phyloP scores from a whole-genome alignment of 352 stramenopile species.

The Globisporangium irregulare region DNA sequence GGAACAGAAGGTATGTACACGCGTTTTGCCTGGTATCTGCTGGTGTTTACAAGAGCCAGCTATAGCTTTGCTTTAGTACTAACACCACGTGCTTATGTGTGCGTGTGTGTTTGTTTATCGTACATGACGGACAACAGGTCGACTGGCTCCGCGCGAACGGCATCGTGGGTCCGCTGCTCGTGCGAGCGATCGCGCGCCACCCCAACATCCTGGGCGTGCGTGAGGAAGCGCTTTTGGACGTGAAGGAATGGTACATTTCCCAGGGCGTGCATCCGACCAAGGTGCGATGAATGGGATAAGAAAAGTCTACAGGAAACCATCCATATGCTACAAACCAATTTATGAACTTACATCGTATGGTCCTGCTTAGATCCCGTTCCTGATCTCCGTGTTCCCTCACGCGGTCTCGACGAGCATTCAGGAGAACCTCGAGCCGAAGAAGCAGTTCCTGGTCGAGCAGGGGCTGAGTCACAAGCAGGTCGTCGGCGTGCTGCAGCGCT shows the following conservation, averaged over 20 bases:
- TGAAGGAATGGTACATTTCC: slow-evolving; percentile 38
- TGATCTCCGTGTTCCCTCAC: slow-evolving; percentile 50
- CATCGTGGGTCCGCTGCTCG: slow-evolving; percentile 28
- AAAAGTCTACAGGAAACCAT: neutral
- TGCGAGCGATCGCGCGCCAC: slow-evolving; percentile 31
- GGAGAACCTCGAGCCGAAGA: slow-evolving; percentile 44
- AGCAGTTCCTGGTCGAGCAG: slow-evolving; percentile 29
- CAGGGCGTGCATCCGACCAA: slow-evolving; percentile 31
- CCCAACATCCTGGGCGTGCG: slow-evolving; percentile 36
- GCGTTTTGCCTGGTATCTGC: neutral
- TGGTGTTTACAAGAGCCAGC: neutral
- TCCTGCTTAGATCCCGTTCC: slow-evolving; percentile 43
- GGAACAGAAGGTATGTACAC: slow-evolving; percentile 32
- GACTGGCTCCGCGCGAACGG: slow-evolving; percentile 31
- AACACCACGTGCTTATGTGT: neutral
- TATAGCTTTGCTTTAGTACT: neutral
- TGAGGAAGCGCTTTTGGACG: slow-evolving; percentile 24
- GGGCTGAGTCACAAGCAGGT: slow-evolving; percentile 38
- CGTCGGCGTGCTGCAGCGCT: slow-evolving; percentile 34
- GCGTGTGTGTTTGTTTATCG: neutral
- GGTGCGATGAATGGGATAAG: slow-evolving; percentile 10
- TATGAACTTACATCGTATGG: neutral
- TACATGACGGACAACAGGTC: slow-evolving; percentile 18
- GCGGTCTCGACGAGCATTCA: slow-evolving; percentile 27
- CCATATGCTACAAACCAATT: neutral